Evolutionary conservation across 1,284 basidiomycete species (phyloP).

Genomic region (Ganoderma boninense): DNA sequence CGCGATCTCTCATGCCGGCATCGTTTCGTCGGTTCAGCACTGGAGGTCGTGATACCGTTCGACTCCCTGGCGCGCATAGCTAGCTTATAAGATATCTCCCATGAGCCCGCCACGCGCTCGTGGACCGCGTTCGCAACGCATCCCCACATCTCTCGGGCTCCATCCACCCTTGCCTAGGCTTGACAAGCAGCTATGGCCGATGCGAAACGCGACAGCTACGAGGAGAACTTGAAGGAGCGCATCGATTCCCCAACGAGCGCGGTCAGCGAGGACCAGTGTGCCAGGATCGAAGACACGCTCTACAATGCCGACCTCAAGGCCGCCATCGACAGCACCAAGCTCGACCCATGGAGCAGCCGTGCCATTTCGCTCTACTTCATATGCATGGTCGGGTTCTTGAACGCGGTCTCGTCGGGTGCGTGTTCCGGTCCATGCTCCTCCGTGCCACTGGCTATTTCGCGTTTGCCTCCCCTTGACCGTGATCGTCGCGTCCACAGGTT

Average conservation of each 20-base stretch:
- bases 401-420: constrained; percentile 19
- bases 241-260: neutral
- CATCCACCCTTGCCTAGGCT: neutral
- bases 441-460: neutral
- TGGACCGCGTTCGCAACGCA: neutral
- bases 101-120: no score
- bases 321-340: constrained; percentile 21
- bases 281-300: constrained; percentile 20
- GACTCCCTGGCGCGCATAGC: neutral
- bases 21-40: neutral
- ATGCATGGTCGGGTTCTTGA: constrained; percentile 25
- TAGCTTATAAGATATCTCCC: constrained; percentile 1
- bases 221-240: neutral
- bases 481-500: constrained; percentile 11
- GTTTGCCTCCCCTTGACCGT: neutral
- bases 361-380: constrained; percentile 23
- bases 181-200: neutral
- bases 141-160: neutral
- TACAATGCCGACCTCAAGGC: constrained; percentile 21
- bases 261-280: neutral
- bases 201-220: neutral
- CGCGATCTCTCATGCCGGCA: constrained; percentile 4
- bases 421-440: no score
- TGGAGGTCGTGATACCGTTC: neutral
- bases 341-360: constrained; percentile 21